Percentiles rank a stretch among this genome's conserved stretches.
Evolutionary conservation across 805 yeast genomes (phyloP).

Genomic region (Candida easanensis): DNA sequence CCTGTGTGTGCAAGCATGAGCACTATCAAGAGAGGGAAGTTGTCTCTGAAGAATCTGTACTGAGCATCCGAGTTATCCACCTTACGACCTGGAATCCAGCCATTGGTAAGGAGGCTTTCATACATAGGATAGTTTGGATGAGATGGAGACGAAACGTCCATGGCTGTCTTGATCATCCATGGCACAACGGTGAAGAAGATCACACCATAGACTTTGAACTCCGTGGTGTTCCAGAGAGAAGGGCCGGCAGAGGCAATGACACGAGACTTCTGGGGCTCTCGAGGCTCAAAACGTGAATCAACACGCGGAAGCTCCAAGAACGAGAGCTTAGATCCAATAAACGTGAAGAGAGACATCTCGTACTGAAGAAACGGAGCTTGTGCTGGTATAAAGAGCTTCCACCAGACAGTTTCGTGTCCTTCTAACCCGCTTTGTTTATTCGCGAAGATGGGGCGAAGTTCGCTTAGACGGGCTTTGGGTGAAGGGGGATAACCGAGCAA

Average conservation of each 20-base stretch:
- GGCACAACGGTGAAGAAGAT: constrained; percentile 75
- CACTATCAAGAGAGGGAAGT: constrained; percentile 58
- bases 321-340: constrained; percentile 9
- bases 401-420: too few relatives aligned
- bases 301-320: constrained; percentile 38
- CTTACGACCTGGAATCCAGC: constrained; percentile 89
- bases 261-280: constrained; percentile 9
- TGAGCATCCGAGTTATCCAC: constrained; percentile 93
- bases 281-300: constrained; percentile 37
- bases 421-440: too few relatives aligned
- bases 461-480: too few relatives aligned
- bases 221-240: constrained; percentile 73
- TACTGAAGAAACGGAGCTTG: background rate
- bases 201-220: constrained; percentile 66
- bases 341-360: constrained; percentile 10
- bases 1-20: constrained; percentile 53
- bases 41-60: constrained; percentile 83
- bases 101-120: constrained; percentile 60
- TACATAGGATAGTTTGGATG: constrained; percentile 71
- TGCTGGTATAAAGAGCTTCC: too few relatives aligned
- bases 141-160: constrained; percentile 72
- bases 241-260: constrained; percentile 14
- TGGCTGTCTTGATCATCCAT: constrained; percentile 74
- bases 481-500: too few relatives aligned
- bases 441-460: too few relatives aligned